Conservation (phyloP, 768 basidiomycete genomes). For the Ramaria sp. region DNA sequence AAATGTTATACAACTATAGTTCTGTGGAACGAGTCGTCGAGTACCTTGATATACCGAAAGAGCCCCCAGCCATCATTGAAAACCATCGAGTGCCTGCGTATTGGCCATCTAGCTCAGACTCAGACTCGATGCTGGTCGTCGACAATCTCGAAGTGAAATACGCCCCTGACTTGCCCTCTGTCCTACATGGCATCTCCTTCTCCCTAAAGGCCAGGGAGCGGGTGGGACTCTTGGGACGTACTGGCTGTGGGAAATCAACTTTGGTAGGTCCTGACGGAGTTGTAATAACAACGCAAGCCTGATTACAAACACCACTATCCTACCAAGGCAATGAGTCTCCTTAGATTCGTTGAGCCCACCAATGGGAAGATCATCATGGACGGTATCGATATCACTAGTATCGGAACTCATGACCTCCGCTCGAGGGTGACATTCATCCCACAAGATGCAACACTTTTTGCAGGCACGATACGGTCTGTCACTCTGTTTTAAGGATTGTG, state of each 20-base stretch:
- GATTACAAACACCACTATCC: constrained; percentile 22
- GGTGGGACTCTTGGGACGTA: constrained; percentile 28
- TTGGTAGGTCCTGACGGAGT: constrained; percentile 25
- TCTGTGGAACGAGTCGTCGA: constrained; percentile 23
- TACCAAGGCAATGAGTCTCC: constrained; percentile 21
- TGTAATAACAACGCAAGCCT: constrained; percentile 19
- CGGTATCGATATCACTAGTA: constrained; percentile 30
- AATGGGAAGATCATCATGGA: constrained; percentile 27
- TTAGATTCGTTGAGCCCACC: constrained; percentile 28
- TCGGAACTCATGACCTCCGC: constrained; percentile 26
- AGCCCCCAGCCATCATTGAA: constrained; percentile 25
- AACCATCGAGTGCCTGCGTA: constrained; percentile 24
- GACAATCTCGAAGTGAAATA: constrained; percentile 26
- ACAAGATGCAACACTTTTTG: constrained; percentile 20
- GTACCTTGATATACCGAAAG: constrained; percentile 21
- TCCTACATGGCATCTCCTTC: constrained; percentile 28
- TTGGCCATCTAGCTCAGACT: constrained; percentile 12
- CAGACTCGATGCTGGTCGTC: constrained; percentile 23
- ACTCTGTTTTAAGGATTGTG: not conserved
- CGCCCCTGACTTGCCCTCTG: constrained; percentile 27
- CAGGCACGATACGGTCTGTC: constrained; percentile 4
- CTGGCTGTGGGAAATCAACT: constrained; percentile 22
- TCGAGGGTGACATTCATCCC: constrained; percentile 25
- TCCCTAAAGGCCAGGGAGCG: constrained; percentile 28
- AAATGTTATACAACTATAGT: constrained; percentile 15